These are phyloP conservation scores for Aphanomyces astaci DNA, from an alignment of 352 stramenopile species.

Conservation along the genomic window DNA sequence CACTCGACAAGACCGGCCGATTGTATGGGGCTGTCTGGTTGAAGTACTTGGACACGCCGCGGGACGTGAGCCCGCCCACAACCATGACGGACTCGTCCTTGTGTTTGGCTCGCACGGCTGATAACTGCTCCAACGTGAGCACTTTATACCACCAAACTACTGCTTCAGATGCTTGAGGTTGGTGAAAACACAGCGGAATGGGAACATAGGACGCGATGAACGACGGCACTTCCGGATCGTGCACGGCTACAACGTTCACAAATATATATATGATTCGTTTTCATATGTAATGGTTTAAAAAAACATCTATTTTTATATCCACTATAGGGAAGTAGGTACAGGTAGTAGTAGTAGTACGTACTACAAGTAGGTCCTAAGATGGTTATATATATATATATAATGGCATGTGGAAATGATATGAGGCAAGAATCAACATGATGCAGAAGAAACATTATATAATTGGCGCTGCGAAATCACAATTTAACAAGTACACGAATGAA, in stretches of 20 bases:
- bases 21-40: conserved; percentile 45
- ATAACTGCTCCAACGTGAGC: conserved; percentile 31
- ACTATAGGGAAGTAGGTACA: too few species aligned
- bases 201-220: conserved; percentile 9
- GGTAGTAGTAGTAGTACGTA: too few species aligned
- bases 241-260: not conserved
- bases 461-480: too few species aligned
- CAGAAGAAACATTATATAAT: too few species aligned
- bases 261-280: too few species aligned
- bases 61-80: conserved; percentile 35
- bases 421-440: too few species aligned
- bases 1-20: conserved; percentile 6
- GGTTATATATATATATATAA: too few species aligned
- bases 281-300: too few species aligned
- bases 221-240: not conserved
- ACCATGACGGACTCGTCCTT: conserved; percentile 24
- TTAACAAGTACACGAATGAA: too few species aligned
- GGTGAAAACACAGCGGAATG: not conserved
- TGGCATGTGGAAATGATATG: too few species aligned
- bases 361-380: too few species aligned
- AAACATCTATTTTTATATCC: too few species aligned
- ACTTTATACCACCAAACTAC: conserved; percentile 32
- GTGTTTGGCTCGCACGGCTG: conserved; percentile 21
- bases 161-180: not conserved
- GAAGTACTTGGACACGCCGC: conserved; percentile 51